Conservation (phyloP, 2,329 filamentous ascomycete species). For the Phialemonium atrogriseum region DNA sequence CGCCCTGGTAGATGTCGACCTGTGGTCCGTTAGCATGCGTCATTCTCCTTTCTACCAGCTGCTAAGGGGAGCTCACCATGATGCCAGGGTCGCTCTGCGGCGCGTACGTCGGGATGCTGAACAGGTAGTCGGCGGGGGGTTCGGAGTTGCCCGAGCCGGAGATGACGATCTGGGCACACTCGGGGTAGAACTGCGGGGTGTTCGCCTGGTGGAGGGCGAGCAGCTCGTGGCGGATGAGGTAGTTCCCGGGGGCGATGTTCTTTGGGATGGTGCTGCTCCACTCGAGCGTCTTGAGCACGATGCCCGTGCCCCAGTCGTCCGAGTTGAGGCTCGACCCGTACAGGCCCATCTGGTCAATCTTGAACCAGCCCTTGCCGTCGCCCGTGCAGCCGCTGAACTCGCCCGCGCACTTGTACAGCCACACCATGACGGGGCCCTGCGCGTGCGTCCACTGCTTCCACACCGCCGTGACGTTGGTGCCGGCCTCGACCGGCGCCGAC, state of each 20-base stretch:
- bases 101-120: conserved; percentile 35
- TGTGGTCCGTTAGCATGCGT: conserved; percentile 8
- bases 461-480: conserved; percentile 36
- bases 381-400: conserved; percentile 39
- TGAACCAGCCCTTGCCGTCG: conserved; percentile 44
- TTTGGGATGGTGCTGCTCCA: conserved; percentile 39
- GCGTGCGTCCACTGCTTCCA: conserved; percentile 48
- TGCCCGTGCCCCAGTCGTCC: conserved; percentile 38
- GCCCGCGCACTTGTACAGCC: conserved; percentile 38
- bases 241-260: conserved; percentile 37
- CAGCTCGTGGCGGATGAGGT: conserved; percentile 45
- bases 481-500: conserved; percentile 34
- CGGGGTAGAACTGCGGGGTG: conserved; percentile 43
- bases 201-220: conserved; percentile 42
- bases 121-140: conserved; percentile 31
- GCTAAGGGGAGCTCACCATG: conserved; percentile 25
- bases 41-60: conserved; percentile 1
- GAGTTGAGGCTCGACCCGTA: conserved; percentile 33
- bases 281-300: conserved; percentile 33
- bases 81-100: conserved; percentile 39
- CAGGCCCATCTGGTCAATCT: conserved; percentile 44
- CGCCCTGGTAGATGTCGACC: conserved; percentile 38
- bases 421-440: conserved; percentile 49
- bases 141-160: conserved; percentile 36
- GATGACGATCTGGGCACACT: conserved; percentile 46